Base-by-base conservation (phyloP, 305 asterid species). In the Salvia sclarea region DNA sequence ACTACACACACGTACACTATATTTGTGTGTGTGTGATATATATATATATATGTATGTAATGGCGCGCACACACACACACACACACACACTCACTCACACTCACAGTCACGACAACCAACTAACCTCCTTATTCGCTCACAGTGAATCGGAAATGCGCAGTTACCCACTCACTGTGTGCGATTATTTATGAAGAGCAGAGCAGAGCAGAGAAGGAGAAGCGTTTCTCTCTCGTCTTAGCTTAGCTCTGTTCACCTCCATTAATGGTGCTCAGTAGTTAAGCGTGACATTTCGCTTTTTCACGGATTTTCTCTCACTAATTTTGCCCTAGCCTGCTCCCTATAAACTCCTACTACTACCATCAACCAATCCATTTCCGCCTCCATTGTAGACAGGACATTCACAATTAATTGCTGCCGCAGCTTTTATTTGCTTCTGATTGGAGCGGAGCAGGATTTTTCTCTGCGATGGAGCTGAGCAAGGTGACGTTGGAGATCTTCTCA, bases 401-500 rank as follows among this genome's bases (percentile, higher is more conserved):
- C 41, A 13, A 47, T 48, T 45, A 13, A 47, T 48, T 47, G 17
- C 11, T 45, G 14, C 53, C 28, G 64, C 66, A 9, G 22, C 72
- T 38, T 14, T 50, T 50, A 6, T 20, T 2, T 33, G 55, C 38
- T 13, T 3, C 49, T 72, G 50, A 17, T 65, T 63, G 22, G 37
- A 38, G 35, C 18, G 1, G 31, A 6, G 65, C 44, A 11, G 33
- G n/a, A 21, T 4, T 21, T 21, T 20, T 43, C 33, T 17, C 28
- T 24, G 47, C 50, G 40, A 82, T 85, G 98, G 93, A 89, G 74
- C 72, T 86, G 73, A 85, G 95, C 82, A 81, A 84, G 33, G 74
- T 87, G 41, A 87, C 96, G 2, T 54, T 83, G 54, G 95, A 91
- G 80, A 88, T 89, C 55, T 91, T 91, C 85, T 79, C 91, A 45